phyloP scores from a whole-genome alignment of 1,284 basidiomycete species.

The Moesziomyces globuligerus region DNA sequence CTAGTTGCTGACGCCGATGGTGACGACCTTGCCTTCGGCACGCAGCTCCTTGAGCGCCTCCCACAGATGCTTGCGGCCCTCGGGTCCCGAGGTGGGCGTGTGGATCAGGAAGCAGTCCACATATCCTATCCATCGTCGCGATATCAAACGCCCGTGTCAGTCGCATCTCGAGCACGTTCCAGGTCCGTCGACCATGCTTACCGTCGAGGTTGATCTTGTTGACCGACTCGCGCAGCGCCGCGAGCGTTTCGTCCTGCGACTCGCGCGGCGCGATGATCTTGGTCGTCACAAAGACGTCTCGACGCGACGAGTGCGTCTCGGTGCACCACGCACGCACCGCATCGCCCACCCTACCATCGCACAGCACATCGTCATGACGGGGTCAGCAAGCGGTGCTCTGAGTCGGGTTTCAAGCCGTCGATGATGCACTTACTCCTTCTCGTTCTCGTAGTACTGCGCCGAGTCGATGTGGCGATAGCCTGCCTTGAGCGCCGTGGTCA shows the following conservation, averaged over 20 bases:
- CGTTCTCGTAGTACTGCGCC: slow-evolving; percentile 48
- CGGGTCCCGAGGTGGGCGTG: slow-evolving; percentile 41
- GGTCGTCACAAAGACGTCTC: slow-evolving; percentile 46
- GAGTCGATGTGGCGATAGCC: slow-evolving; percentile 46
- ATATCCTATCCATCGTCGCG: slow-evolving; percentile 15
- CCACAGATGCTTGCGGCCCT: slow-evolving; percentile 43
- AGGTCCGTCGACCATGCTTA: no score
- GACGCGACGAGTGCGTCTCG: slow-evolving; percentile 30
- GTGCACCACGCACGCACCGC: slow-evolving; percentile 39
- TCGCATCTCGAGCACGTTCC: no score
- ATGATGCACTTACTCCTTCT: slow-evolving; percentile 24
- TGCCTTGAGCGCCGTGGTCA: slow-evolving; percentile 34
- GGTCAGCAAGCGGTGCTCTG: no score
- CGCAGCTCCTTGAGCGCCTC: slow-evolving; percentile 39
- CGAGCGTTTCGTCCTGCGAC: slow-evolving; percentile 33
- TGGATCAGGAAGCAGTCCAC: slow-evolving; percentile 52
- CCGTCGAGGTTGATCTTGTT: slow-evolving; percentile 35
- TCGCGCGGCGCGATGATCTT: slow-evolving; percentile 33
- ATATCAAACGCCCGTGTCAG: no score
- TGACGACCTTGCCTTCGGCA: slow-evolving; percentile 36
- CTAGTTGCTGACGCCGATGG: slow-evolving; percentile 45
- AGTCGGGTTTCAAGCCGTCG: no score
- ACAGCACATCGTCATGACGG: no score
- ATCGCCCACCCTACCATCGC: slow-evolving; percentile 22
- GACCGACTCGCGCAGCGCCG: slow-evolving; percentile 31